Evolutionary conservation across 1,284 basidiomycete genomes (phyloP).

Genomic region (Stygiomarasmius scandens): DNA sequence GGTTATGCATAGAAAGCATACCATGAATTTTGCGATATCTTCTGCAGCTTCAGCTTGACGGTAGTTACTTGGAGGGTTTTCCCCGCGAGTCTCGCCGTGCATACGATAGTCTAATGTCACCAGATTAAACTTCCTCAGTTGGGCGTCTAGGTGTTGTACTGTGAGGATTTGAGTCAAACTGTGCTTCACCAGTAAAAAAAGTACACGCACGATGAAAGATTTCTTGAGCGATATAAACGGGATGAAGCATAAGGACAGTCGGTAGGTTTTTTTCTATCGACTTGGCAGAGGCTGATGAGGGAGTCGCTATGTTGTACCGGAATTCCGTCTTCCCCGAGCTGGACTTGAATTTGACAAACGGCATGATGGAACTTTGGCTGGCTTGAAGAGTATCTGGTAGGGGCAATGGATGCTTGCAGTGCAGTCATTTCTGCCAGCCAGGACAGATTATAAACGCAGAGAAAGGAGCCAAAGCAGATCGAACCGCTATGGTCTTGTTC

Average conservation of each 20-base stretch:
- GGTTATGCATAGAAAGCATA: not conserved
- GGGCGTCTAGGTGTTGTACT: conserved; percentile 18
- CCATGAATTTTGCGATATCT: conserved; percentile 15
- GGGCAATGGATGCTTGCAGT: no score
- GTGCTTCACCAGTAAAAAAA: not conserved
- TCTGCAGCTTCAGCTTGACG: conserved; percentile 14
- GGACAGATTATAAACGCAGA: no score
- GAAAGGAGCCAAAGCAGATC: no score
- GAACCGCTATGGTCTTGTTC: no score
- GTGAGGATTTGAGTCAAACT: not conserved
- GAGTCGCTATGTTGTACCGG: conserved; percentile 18
- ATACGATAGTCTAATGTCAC: conserved; percentile 17
- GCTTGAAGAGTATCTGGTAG: no score
- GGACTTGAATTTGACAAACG: conserved; percentile 10
- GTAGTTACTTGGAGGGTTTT: conserved; percentile 7
- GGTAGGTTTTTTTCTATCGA: conserved; percentile 11
- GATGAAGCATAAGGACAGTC: conserved; percentile 19
- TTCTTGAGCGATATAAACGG: conserved; percentile 12
- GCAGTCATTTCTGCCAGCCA: no score
- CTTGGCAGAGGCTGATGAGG: conserved; percentile 5
- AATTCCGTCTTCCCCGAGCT: conserved; percentile 11
- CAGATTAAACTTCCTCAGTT: conserved; percentile 17
- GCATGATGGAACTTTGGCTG: conserved; percentile 8
- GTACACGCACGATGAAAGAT: conserved; percentile 14
- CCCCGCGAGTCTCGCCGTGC: conserved; percentile 16